Evolutionary conservation across 352 stramenopile genomes (phyloP).

Genomic region (Phytophthora agathidicida): DNA sequence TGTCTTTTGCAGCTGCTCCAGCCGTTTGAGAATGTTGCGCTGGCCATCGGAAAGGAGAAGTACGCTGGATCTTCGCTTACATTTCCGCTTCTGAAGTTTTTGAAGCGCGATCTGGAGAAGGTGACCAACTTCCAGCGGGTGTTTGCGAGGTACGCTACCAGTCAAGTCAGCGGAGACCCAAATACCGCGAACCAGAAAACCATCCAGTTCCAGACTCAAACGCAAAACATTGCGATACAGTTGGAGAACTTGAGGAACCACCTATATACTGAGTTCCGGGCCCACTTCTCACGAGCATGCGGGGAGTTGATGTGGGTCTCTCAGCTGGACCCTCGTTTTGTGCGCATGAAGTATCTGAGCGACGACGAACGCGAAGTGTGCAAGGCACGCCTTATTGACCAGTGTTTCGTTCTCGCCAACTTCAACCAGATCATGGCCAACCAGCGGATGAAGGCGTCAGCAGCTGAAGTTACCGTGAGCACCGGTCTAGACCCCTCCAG

Average conservation of each 20-base stretch:
- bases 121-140: conserved; percentile 51
- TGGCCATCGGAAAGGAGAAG: conserved; percentile 51
- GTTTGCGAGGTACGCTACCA: conserved; percentile 32
- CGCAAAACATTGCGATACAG: conserved; percentile 35
- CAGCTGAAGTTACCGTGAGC: conserved; percentile 6
- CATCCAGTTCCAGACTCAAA: conserved; percentile 19
- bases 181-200: conserved; percentile 1
- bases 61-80: conserved; percentile 45
- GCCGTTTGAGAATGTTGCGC: conserved; percentile 53
- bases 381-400: conserved; percentile 46
- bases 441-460: conserved; percentile 33
- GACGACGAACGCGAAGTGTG: conserved; percentile 48
- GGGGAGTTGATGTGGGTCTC: conserved; percentile 57
- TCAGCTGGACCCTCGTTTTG: conserved; percentile 53
- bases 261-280: conserved; percentile 40
- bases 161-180: not conserved
- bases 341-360: conserved; percentile 55
- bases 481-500: conserved; percentile 24
- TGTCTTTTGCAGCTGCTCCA: conserved; percentile 47
- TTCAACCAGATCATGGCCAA: conserved; percentile 44
- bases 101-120: conserved; percentile 55
- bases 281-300: conserved; percentile 45
- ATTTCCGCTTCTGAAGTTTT: conserved; percentile 48
- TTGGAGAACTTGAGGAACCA: conserved; percentile 43
- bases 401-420: conserved; percentile 45